Percentiles rank a stretch among this genome's conserved stretches.
phyloP scores from a whole-genome alignment of 345 rosid genomes.

The Rubroshorea leprosula region DNA sequence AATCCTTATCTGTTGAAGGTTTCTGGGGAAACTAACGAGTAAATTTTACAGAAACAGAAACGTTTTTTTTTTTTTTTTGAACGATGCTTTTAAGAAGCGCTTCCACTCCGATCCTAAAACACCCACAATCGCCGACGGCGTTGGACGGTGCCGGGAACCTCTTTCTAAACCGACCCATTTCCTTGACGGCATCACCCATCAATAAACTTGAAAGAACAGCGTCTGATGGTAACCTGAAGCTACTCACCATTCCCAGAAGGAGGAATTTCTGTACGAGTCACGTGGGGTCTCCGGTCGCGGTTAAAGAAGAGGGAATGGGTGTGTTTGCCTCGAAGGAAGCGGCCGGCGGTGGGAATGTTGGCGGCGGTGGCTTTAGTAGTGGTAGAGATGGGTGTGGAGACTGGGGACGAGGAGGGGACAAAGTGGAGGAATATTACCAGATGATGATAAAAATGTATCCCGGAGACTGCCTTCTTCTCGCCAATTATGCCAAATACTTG shows the following conservation, averaged over 20 bases:
- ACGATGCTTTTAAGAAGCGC: conserved; percentile 37
- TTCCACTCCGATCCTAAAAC: conserved; percentile 28
- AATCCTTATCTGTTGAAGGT: background rate
- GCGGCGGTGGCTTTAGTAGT: too few species aligned
- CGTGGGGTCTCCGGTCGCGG: conserved; percentile 3
- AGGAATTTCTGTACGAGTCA: background rate
- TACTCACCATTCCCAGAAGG: too few species aligned
- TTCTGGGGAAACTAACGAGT: too few species aligned
- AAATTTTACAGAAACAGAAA: too few species aligned
- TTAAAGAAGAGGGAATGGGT: conserved; percentile 1
- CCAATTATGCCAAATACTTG: conserved; percentile 51
- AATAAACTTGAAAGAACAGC: conserved; percentile 21
- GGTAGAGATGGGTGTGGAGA: too few species aligned
- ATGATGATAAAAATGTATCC: conserved; percentile 37
- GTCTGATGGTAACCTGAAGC: conserved; percentile 23
- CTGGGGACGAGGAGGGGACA: conserved; percentile 23
- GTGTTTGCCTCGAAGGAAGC: conserved; percentile 8
- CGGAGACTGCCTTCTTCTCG: conserved; percentile 42
- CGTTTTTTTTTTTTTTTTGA: too few species aligned
- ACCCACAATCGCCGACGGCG: conserved; percentile 13
- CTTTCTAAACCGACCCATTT: conserved; percentile 14
- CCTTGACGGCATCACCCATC: conserved; percentile 15
- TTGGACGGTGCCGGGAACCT: conserved; percentile 7
- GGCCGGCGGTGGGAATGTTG: conserved; percentile 18
- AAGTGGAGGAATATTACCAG: conserved; percentile 39